A percentile compares a stretch with the other conserved stretches of the same genome.
Conservation (phyloP, 495 filamentous ascomycete species). For the Xylaria intraflava region DNA sequence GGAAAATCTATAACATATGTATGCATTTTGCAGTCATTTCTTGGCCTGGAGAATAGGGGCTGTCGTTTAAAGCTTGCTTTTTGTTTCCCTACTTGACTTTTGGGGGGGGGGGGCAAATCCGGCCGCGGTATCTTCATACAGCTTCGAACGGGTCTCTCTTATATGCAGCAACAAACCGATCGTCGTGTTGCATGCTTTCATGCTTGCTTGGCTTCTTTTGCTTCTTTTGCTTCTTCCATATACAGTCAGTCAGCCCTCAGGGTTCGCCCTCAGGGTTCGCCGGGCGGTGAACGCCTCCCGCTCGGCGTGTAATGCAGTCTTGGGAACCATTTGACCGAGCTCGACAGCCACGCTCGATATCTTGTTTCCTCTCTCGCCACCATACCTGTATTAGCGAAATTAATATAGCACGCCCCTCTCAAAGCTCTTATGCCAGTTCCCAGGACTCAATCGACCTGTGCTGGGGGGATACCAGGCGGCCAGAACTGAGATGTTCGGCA, state of each 20-base stretch:
- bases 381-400: background rate
- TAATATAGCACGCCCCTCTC: background rate
- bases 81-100: too few species aligned
- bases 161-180: background rate
- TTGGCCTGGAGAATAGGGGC: background rate
- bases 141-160: background rate
- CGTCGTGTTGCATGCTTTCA: too few species aligned
- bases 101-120: too few species aligned
- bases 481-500: conserved; percentile 4
- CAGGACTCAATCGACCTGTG: background rate
- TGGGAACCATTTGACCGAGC: conserved; percentile 3
- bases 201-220: background rate
- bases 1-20: too few species aligned
- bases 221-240: background rate
- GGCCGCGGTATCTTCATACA: background rate
- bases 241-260: too few species aligned
- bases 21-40: background rate
- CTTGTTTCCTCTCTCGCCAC: background rate
- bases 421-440: background rate
- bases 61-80: background rate
- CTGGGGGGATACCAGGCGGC: background rate
- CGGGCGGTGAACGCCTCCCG: background rate
- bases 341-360: conserved; percentile 5
- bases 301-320: background rate
- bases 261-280: background rate